Evolutionary conservation across 345 rosid genomes (phyloP).

Genomic region (Corchorus olitorius): DNA sequence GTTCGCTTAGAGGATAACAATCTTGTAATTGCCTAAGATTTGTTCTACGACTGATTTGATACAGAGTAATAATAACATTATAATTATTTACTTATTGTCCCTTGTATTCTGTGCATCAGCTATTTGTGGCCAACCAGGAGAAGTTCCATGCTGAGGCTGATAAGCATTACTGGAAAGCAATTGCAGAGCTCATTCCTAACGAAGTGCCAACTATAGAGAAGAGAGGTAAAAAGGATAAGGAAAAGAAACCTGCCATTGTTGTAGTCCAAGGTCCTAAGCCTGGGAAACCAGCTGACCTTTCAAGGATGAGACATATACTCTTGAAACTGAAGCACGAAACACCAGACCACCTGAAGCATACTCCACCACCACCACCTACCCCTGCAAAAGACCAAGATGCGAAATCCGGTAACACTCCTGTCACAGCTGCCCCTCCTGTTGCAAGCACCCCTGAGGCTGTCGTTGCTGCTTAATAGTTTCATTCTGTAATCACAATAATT

Average conservation of each 20-base stretch:
- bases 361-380: conserved; percentile 39
- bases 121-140: conserved; percentile 49
- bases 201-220: conserved; percentile 71
- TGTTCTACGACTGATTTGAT: not conserved
- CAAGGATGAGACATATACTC: conserved; percentile 77
- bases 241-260: conserved; percentile 53
- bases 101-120: conserved; percentile 32
- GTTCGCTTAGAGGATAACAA: not conserved
- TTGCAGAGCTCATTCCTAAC: conserved; percentile 74
- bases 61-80: not conserved
- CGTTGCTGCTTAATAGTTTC: conserved; percentile 45
- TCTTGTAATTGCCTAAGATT: not conserved
- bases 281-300: conserved; percentile 73
- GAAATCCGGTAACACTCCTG: conserved; percentile 25
- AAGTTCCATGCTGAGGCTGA: conserved; percentile 69
- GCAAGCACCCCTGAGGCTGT: conserved; percentile 41
- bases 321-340: conserved; percentile 67
- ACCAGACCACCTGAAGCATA: conserved; percentile 62
- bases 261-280: conserved; percentile 81
- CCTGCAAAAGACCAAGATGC: conserved; percentile 31
- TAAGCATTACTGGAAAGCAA: conserved; percentile 80
- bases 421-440: conserved; percentile 23
- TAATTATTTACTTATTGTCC: conserved; percentile 5
- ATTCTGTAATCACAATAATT: not conserved
- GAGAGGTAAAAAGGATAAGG: conserved; percentile 72